Evolutionary conservation across 805 yeast genomes (phyloP).

Genomic region (Candida saitoana): DNA sequence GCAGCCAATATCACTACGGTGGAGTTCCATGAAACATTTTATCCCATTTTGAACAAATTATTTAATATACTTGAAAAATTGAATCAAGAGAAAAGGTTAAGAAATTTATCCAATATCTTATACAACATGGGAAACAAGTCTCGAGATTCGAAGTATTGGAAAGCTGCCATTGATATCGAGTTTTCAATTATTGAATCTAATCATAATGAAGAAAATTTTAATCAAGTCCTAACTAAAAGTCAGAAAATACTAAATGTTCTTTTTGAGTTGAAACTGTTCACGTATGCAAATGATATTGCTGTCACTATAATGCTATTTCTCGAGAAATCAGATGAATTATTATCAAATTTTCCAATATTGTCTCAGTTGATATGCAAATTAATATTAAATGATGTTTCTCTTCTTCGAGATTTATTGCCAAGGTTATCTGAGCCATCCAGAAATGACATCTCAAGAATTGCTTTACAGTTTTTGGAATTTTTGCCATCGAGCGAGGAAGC

Average conservation of each 20-base stretch:
- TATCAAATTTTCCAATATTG: not conserved
- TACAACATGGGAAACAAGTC: slow-evolving; percentile 36
- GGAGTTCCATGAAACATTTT: not conserved
- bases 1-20: slow-evolving; percentile 3
- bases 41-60: slow-evolving; percentile 1
- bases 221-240: slow-evolving; percentile 17
- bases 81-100: slow-evolving; percentile 36
- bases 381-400: not conserved
- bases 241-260: slow-evolving; percentile 30
- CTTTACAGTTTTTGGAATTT: slow-evolving; percentile 19
- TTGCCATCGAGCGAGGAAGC: slow-evolving; percentile 13
- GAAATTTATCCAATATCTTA: slow-evolving; percentile 44
- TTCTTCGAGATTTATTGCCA: not conserved
- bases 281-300: not conserved
- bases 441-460: slow-evolving; percentile 11
- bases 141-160: slow-evolving; percentile 10
- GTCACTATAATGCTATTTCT: not conserved
- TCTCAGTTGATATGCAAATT: slow-evolving; percentile 1
- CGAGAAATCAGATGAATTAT: not conserved
- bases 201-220: slow-evolving; percentile 3
- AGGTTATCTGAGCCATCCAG: not conserved
- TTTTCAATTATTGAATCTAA: slow-evolving; percentile 14
- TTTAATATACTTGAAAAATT: slow-evolving; percentile 15
- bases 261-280: slow-evolving; percentile 12
- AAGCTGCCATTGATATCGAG: slow-evolving; percentile 30